Percentiles rank a stretch among this genome's conserved stretches.
These are phyloP conservation scores for Penicillium roqueforti DNA, from an alignment of 495 filamentous ascomycete genomes.

Conservation along the genomic window DNA sequence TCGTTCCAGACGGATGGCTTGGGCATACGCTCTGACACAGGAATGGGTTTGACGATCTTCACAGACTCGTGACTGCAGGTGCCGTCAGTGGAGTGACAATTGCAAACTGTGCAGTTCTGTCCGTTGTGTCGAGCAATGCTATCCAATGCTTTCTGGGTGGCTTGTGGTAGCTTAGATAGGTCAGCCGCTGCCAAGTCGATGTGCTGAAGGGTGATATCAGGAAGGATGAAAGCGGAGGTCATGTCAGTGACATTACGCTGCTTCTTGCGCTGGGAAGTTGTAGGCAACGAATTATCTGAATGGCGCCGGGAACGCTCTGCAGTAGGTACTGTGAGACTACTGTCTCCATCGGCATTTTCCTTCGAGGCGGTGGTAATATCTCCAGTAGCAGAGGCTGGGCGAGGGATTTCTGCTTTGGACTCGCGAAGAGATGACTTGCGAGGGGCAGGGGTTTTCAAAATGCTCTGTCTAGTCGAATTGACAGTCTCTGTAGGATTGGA, in stretches of 20 bases:
- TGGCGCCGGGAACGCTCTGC: constrained; percentile 40
- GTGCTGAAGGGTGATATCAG: constrained; percentile 59
- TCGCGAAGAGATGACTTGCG: constrained; percentile 49
- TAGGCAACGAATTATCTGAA: constrained; percentile 40
- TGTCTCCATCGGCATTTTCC: constrained; percentile 28
- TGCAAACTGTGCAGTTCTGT: constrained; percentile 71
- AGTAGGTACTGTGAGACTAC: constrained; percentile 28
- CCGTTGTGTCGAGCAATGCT: constrained; percentile 59
- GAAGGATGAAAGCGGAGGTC: constrained; percentile 32
- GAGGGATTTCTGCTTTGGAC: constrained; percentile 23
- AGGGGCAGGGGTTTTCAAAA: constrained; percentile 32
- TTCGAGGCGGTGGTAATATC: constrained; percentile 33
- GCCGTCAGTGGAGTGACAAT: constrained; percentile 44
- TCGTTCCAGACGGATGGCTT: constrained; percentile 51
- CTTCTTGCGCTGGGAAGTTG: constrained; percentile 29
- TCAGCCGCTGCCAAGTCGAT: constrained; percentile 33
- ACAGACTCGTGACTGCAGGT: constrained; percentile 48
- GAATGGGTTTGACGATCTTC: constrained; percentile 61
- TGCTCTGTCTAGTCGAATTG: constrained; percentile 37
- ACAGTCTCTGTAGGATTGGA: constrained; percentile 29
- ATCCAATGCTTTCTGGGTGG: constrained; percentile 57
- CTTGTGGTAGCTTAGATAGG: constrained; percentile 36
- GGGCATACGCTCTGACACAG: constrained; percentile 64
- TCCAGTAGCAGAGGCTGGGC: constrained; percentile 39
- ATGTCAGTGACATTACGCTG: constrained; percentile 18